phyloP scores from a whole-genome alignment of 352 stramenopile species.

The Globisporangium barbulae region DNA sequence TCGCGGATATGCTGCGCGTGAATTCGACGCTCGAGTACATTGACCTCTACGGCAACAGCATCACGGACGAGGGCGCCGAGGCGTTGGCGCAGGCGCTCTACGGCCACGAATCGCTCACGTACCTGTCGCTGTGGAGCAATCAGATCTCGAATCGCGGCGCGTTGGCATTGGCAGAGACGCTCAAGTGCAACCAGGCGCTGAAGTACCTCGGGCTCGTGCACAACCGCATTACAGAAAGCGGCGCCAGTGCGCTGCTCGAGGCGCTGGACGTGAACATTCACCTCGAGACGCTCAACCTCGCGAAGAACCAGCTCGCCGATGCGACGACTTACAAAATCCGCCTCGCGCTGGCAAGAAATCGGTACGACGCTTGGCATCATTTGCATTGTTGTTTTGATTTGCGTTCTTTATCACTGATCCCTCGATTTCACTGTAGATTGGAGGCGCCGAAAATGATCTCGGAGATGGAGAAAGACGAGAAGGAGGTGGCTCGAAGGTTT shows the following conservation, averaged over 20 bases:
- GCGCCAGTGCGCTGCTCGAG: slow-evolving; percentile 46
- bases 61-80: slow-evolving; percentile 56
- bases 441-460: slow-evolving; percentile 27
- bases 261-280: slow-evolving; percentile 64
- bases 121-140: slow-evolving; percentile 60
- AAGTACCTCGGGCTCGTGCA: slow-evolving; percentile 58
- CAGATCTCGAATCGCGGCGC: slow-evolving; percentile 56
- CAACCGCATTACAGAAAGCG: slow-evolving; percentile 50
- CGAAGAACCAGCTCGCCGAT: slow-evolving; percentile 46
- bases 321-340: slow-evolving; percentile 46
- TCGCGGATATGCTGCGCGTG: slow-evolving; percentile 68
- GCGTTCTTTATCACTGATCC: neutral
- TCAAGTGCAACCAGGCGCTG: slow-evolving; percentile 62
- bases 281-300: slow-evolving; percentile 57
- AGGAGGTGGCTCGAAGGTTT: slow-evolving; percentile 32
- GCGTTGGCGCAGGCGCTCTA: slow-evolving; percentile 66
- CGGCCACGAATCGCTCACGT: slow-evolving; percentile 60
- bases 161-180: slow-evolving; percentile 41
- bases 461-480: slow-evolving; percentile 46
- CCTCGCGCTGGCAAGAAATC: slow-evolving; percentile 50
- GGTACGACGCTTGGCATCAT: slow-evolving; percentile 18
- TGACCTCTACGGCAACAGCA: slow-evolving; percentile 66
- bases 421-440: slow-evolving; percentile 6
- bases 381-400: neutral
- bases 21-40: slow-evolving; percentile 69